These are phyloP conservation scores for Saccharomycopsis microspora DNA, from an alignment of 805 yeast species.

Conservation along the genomic window DNA sequence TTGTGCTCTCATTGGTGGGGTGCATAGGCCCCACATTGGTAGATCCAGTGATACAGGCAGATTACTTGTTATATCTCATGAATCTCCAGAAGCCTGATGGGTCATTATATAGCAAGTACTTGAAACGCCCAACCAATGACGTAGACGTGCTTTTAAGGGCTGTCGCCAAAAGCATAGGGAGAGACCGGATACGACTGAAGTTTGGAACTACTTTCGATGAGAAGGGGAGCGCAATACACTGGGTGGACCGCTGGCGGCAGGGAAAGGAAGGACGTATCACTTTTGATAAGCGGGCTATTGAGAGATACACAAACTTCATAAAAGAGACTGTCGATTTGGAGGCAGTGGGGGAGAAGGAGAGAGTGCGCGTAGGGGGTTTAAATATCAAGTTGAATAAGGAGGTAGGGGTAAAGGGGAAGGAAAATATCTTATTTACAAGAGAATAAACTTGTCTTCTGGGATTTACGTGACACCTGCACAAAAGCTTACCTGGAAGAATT, in stretches of 20 bases:
- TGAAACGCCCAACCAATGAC: conserved; percentile 60
- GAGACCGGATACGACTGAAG: conserved; percentile 15
- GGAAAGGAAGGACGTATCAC: conserved; percentile 32
- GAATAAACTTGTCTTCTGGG: no score
- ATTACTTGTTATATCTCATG: conserved; percentile 63
- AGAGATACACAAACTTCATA: conserved; percentile 6
- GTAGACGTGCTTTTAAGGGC: conserved; percentile 42
- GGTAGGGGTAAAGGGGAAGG: conserved; percentile 1
- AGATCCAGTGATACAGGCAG: conserved; percentile 82
- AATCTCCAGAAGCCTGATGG: conserved; percentile 50
- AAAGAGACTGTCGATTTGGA: conserved; percentile 4
- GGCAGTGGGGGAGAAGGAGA: conserved; percentile 1
- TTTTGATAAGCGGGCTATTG: conserved; percentile 22
- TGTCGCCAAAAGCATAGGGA: conserved; percentile 31
- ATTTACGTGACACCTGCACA: no score
- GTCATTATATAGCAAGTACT: conserved; percentile 24
- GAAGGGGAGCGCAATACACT: conserved; percentile 48
- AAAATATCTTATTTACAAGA: neutral
- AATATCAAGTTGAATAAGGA: conserved; percentile 4
- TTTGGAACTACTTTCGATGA: conserved; percentile 33
- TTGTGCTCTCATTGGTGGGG: conserved; percentile 62
- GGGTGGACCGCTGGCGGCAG: conserved; percentile 51
- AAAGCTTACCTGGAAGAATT: no score
- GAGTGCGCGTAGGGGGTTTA: conserved; percentile 1
- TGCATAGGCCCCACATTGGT: conserved; percentile 58